Base-by-base conservation (phyloP, 306 rosid genomes). In the Vicia villosa region DNA sequence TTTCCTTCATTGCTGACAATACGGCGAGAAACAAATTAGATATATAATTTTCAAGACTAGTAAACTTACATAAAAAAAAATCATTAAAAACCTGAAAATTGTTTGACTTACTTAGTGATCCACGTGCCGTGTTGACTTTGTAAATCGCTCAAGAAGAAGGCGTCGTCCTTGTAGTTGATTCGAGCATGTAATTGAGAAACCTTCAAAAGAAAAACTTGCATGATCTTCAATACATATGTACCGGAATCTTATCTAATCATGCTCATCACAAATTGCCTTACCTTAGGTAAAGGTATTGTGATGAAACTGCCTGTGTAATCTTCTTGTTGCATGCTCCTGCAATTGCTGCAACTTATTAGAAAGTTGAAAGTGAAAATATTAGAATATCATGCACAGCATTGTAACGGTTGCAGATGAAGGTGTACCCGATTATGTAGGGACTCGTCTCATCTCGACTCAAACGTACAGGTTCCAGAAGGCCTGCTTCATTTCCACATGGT, bases 131-230 rank as follows among this genome's bases (percentile, higher is more conserved):
- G 59, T 63, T 84, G 68, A 43, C 95, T 91, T 22, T 74, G 12
- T 78, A 95, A 72, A 89, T 95, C 99, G 60, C 89, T 87, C 79
- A 91, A 49, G 77, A 84, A 91, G 80, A 91, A 94, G 17, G 87
- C 89, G 6, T 95, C 97, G 26, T 91, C 85, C 80, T 87, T 83
- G 69, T 79, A 95, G 71, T 72, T 62, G 36, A 94, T 81, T 34
- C 69, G 88, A 12, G 95, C 97, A 68, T 95, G 99, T 56, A 14
- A 73, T 69, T 87, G 68, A 24, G 99, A 91, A 66, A 95, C 89
- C 96, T 94, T 78, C 4, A 13, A 73, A 43, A 43, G 4, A 50
- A 13, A 73, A 68, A 55, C 16, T 61, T 49, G 12, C 61, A 34
- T 50, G 61, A 47, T 28, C 60, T 59, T 66, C 54, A 66, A 58